phyloP scores from a whole-genome alignment of 2,329 filamentous ascomycete species.

The Macrophomina pseudophaseolina region DNA sequence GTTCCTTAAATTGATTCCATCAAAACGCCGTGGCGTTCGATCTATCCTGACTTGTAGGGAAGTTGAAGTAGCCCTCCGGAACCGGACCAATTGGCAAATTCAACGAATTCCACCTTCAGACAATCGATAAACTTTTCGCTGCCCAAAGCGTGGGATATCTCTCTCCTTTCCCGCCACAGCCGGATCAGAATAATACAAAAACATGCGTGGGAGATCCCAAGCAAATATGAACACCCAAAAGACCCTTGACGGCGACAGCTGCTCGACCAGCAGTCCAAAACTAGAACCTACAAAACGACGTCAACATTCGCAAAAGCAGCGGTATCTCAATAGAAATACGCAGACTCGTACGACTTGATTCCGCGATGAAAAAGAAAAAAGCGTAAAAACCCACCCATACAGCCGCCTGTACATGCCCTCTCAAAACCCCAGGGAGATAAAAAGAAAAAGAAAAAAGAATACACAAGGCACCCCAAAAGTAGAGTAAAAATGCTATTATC shows the following conservation, averaged over 20 bases:
- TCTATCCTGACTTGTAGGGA: too few relatives aligned
- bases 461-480: background rate
- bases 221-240: background rate
- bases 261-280: background rate
- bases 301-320: background rate
- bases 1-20: too few relatives aligned
- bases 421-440: background rate
- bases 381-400: background rate
- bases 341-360: background rate
- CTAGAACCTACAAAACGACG: background rate
- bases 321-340: conserved; percentile 5
- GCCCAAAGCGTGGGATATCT: too few relatives aligned
- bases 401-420: background rate
- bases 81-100: too few relatives aligned
- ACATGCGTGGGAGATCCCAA: too few relatives aligned
- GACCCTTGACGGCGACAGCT: background rate
- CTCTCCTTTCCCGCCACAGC: too few relatives aligned
- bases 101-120: too few relatives aligned
- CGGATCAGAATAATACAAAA: too few relatives aligned
- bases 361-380: background rate
- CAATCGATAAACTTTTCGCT: too few relatives aligned
- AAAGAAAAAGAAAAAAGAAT: background rate
- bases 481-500: background rate
- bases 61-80: too few relatives aligned
- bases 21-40: too few relatives aligned